Conservation (phyloP, 495 filamentous ascomycete genomes). For the Penicillium chermesinum region DNA sequence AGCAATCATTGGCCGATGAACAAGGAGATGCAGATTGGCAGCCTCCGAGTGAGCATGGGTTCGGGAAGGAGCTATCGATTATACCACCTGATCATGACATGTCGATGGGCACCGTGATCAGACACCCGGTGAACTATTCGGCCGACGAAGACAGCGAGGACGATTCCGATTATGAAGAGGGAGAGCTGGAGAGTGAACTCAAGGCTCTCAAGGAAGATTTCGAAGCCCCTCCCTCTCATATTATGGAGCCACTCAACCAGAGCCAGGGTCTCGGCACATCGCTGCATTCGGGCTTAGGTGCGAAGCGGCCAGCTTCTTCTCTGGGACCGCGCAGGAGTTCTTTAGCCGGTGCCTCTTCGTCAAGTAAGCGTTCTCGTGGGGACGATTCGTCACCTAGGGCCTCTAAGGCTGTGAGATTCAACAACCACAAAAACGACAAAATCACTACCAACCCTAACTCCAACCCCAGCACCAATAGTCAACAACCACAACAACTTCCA, state of each 20-base stretch:
- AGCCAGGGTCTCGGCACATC: conserved; percentile 3
- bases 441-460: background rate
- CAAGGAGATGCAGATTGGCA: conserved; percentile 39
- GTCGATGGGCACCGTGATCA: conserved; percentile 39
- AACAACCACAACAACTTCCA: conserved; percentile 5
- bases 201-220: conserved; percentile 41
- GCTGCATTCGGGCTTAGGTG: conserved; percentile 15
- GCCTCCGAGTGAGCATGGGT: conserved; percentile 16
- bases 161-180: conserved; percentile 35
- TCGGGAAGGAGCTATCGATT: conserved; percentile 25
- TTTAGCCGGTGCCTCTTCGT: conserved; percentile 17
- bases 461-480: no score
- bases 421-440: conserved; percentile 12
- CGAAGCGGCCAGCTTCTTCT: conserved; percentile 19
- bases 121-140: conserved; percentile 28
- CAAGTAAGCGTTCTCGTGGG: conserved; percentile 23
- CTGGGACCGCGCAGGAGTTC: conserved; percentile 13
- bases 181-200: conserved; percentile 40
- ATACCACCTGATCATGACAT: conserved; percentile 28
- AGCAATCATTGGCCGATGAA: conserved; percentile 7
- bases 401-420: conserved; percentile 36
- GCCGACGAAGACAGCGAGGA: conserved; percentile 34
- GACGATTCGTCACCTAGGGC: conserved; percentile 22
- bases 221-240: conserved; percentile 24
- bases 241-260: conserved; percentile 18